Base-by-base conservation (phyloP, 257 asterid species). In the Euphrasia confusa region DNA sequence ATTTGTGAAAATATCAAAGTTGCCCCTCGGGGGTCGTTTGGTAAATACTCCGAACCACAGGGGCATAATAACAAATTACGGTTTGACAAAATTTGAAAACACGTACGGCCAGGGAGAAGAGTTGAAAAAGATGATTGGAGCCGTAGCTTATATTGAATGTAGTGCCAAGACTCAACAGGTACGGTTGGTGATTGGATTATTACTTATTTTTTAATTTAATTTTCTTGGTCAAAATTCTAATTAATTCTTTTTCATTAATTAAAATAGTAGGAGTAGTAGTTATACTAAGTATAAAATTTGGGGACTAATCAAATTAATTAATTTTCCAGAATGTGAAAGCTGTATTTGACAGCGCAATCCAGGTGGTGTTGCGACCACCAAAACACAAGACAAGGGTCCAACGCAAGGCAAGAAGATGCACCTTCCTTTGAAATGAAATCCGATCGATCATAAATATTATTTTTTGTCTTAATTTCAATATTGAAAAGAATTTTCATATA, bases 91-190 rank as follows among this genome's bases (percentile, higher is more conserved):
- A 50, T 28, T 12, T 9, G 2, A 7, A 4, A 64, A 10, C 66
- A n/a, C n/a, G n/a, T n/a, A n/a, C n/a, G n/a, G n/a, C 24, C 24
- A 89, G 96, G 97, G 97, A 8, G 97, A 90, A 65, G 97, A 90
- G 68, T 61, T 87, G 73, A 85, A 72, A 78, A 85, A 80, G 78
- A 74, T 72, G 79, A 83, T 83, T 58, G 96, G 97, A 6, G 97
- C 96, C 62, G 85, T 83, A 67, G 86, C 93, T 67, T 90, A 87
- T 72, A 74, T 78, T 61, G 97, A 90, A 64, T 90, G 96, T 60
- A 90, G 97, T 64, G 94, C 97, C 66, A 90, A 85, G 64, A 84
- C 95, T 60, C 97, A 90, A 63, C 95, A 90, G 90, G 97, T 90
- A 74, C 74, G 10, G 24, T 21, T 21, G 24, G 24, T 21, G 24